Conservation (phyloP, 2,329 filamentous ascomycete species). For the Exophiala dermatitidis region DNA sequence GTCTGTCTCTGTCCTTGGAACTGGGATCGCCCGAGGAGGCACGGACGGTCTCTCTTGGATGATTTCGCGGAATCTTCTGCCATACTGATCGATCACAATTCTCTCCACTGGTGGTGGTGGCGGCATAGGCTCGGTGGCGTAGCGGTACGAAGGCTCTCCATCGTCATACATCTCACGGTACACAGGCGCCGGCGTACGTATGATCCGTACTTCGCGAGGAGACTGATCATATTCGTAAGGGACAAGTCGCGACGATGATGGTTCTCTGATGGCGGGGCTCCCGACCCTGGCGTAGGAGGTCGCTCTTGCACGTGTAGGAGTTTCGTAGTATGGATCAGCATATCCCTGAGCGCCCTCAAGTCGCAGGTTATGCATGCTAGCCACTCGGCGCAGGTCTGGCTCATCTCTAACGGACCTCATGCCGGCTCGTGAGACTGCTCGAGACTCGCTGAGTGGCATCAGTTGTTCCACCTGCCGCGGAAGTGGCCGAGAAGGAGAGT, state of each 20-base stretch:
- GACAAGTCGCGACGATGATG: slow-evolving; percentile 31
- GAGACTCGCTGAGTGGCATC: slow-evolving; percentile 31
- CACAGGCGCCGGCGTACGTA: slow-evolving; percentile 33
- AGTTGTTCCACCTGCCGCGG: slow-evolving; percentile 24
- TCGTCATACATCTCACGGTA: slow-evolving; percentile 39
- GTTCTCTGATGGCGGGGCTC: slow-evolving; percentile 31
- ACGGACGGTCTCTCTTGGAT: slow-evolving; percentile 36
- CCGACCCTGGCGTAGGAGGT: slow-evolving; percentile 37
- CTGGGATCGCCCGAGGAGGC: slow-evolving; percentile 27
- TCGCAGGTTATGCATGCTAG: slow-evolving; percentile 41
- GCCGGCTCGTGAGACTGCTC: slow-evolving; percentile 36
- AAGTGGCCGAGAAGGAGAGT: slow-evolving; percentile 23
- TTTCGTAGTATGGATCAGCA: slow-evolving; percentile 33
- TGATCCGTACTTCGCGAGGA: slow-evolving; percentile 41
- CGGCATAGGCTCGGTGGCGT: slow-evolving; percentile 34
- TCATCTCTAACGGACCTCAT: slow-evolving; percentile 35
- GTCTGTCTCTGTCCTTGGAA: slow-evolving; percentile 16
- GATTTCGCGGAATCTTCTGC: slow-evolving; percentile 66
- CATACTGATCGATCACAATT: slow-evolving; percentile 74
- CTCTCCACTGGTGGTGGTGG: slow-evolving; percentile 52
- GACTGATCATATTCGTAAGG: slow-evolving; percentile 30
- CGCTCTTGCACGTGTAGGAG: slow-evolving; percentile 30
- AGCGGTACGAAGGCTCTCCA: slow-evolving; percentile 38
- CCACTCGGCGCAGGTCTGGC: slow-evolving; percentile 41
- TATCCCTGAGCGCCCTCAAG: slow-evolving; percentile 39